Conservation (phyloP, 2,329 filamentous ascomycete species). For the Xylariales sp. region DNA sequence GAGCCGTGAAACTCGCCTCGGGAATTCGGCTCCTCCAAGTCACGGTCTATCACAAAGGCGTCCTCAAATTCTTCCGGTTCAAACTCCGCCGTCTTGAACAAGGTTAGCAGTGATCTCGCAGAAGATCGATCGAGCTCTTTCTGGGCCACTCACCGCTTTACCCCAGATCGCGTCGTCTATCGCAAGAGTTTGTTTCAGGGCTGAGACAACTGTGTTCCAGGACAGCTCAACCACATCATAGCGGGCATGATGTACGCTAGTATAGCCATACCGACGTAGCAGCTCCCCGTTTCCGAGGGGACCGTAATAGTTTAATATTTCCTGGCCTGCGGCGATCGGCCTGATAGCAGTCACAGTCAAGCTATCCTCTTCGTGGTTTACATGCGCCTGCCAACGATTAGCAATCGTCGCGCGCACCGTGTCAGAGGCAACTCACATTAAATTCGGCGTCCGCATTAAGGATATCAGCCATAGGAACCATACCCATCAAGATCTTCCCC, state of each 20-base stretch:
- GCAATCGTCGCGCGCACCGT: not conserved
- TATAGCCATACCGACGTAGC: constrained; percentile 86
- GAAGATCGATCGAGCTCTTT: not conserved
- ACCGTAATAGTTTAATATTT: constrained; percentile 91
- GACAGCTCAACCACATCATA: constrained; percentile 88
- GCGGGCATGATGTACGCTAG: constrained; percentile 79
- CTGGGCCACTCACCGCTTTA: constrained; percentile 54
- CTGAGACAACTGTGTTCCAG: constrained; percentile 66
- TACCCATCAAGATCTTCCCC: constrained; percentile 74
- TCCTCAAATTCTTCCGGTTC: constrained; percentile 79
- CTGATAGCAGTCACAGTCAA: constrained; percentile 79
- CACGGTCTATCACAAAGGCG: constrained; percentile 74
- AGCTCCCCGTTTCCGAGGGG: constrained; percentile 85
- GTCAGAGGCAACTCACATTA: constrained; percentile 66
- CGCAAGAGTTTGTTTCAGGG: constrained; percentile 55
- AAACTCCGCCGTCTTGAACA: constrained; percentile 56
- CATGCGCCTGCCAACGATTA: constrained; percentile 57
- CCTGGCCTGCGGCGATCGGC: constrained; percentile 75
- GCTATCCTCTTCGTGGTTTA: constrained; percentile 63
- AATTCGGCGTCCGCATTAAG: constrained; percentile 90
- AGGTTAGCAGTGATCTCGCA: constrained; percentile 40
- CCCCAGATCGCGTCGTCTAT: constrained; percentile 54
- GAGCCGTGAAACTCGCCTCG: constrained; percentile 58
- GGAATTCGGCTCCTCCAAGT: constrained; percentile 62
- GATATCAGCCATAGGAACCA: constrained; percentile 92